Evolutionary conservation across 225 moss, liverwort and hornwort genomes (phyloP).

Genomic region (Polytrichum formosum): DNA sequence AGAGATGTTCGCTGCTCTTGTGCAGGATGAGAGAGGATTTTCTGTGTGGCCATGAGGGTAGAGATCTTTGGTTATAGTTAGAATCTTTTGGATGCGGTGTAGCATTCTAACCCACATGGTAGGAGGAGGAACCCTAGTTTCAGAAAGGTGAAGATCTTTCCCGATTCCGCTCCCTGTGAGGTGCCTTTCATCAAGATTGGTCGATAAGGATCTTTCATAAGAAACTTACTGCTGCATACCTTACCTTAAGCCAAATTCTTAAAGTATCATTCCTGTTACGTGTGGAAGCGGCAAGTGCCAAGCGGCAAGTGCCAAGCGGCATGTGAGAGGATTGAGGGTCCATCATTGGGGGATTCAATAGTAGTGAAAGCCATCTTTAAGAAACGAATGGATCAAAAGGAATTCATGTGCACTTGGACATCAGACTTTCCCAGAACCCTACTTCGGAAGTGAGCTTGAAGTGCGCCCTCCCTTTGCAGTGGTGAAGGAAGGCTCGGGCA

Average conservation of each 20-base stretch:
- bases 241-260: no score
- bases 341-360: not conserved
- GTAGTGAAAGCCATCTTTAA: not conserved
- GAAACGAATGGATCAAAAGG: not conserved
- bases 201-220: slow-evolving; percentile 17
- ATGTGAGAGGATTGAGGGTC: slow-evolving; percentile 12
- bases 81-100: slow-evolving; percentile 10
- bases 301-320: slow-evolving; percentile 4
- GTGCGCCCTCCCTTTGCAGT: not conserved
- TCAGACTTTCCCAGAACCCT: not conserved
- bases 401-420: not conserved
- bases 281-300: slow-evolving; percentile 1
- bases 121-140: not conserved
- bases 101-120: slow-evolving; percentile 1
- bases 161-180: slow-evolving; percentile 7
- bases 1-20: not conserved
- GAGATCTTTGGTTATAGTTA: slow-evolving; percentile 21
- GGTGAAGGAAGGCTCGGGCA: not conserved
- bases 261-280: no score
- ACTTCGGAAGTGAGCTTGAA: not conserved
- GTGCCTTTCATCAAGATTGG: slow-evolving; percentile 4
- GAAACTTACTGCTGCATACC: slow-evolving; percentile 1
- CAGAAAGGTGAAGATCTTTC: not conserved
- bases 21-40: slow-evolving; percentile 5
- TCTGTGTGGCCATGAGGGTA: slow-evolving; percentile 1